A percentile compares a stretch with the other conserved stretches of the same genome.
These are phyloP conservation scores for Stemphylium beticola DNA, from an alignment of 2,329 filamentous ascomycete genomes.

Conservation along the genomic window DNA sequence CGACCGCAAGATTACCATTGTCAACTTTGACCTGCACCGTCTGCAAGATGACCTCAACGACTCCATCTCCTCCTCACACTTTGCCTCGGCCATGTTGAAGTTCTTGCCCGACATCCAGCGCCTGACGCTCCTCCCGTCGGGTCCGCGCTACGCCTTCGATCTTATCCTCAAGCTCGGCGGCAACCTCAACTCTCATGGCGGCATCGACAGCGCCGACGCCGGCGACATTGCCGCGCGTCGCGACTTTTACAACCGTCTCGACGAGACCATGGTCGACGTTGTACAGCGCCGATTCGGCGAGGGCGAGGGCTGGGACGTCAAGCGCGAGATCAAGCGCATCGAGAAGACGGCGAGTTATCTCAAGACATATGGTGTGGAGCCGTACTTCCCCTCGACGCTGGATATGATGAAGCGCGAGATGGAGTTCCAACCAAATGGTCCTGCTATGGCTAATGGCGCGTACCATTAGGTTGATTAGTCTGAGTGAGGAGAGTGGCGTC, in stretches of 20 bases:
- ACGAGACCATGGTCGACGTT: conserved; percentile 60
- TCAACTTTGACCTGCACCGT: conserved; percentile 63
- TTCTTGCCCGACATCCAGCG: conserved; percentile 61
- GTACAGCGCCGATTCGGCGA: conserved; percentile 59
- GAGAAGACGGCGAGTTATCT: conserved; percentile 62
- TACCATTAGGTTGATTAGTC: conserved; percentile 39
- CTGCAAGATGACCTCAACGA: conserved; percentile 63
- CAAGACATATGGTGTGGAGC: conserved; percentile 59
- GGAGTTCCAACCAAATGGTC: conserved; percentile 38
- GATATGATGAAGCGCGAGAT: conserved; percentile 56
- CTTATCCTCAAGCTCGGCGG: conserved; percentile 62
- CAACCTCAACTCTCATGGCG: conserved; percentile 62
- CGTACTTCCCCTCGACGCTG: conserved; percentile 60
- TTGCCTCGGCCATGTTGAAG: conserved; percentile 61
- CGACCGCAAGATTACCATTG: conserved; percentile 64
- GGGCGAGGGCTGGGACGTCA: conserved; percentile 59
- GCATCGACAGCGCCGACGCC: conserved; percentile 57
- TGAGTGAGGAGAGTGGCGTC: conserved; percentile 14
- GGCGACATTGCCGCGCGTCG: conserved; percentile 56
- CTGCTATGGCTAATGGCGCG: conserved; percentile 36
- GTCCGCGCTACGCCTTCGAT: conserved; percentile 59
- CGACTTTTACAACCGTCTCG: conserved; percentile 58
- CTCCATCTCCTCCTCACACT: conserved; percentile 59
- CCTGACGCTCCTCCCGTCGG: conserved; percentile 55
- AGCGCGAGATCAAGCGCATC: conserved; percentile 61